phyloP scores from a whole-genome alignment of 1,139 yeast genomes.

The Kodamaea ohmeri region DNA sequence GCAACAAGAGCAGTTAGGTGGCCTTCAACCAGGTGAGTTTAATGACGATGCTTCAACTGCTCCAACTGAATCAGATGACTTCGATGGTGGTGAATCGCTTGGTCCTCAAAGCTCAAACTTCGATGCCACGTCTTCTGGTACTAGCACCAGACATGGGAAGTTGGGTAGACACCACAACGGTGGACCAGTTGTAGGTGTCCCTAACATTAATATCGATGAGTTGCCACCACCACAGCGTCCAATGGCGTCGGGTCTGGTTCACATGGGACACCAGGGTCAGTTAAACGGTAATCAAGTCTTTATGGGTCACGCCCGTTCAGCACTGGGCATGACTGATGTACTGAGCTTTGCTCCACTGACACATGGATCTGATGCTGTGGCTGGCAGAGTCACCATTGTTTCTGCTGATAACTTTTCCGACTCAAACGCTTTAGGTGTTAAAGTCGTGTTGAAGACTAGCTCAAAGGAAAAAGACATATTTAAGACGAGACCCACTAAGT shows the following conservation, averaged over 20 bases:
- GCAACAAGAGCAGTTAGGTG: conserved; percentile 5
- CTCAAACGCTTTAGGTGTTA: conserved; percentile 41
- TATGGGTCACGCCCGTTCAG: conserved; percentile 27
- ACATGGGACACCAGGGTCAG: conserved; percentile 8
- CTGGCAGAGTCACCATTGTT: conserved; percentile 55
- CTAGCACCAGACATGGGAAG: conserved; percentile 6
- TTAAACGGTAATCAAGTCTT: conserved; percentile 7
- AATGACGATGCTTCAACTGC: conserved; percentile 10
- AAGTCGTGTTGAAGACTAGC: conserved; percentile 49
- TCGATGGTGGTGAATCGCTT: conserved; percentile 10
- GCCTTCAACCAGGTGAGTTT: conserved; percentile 8
- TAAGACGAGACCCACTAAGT: conserved; percentile 63
- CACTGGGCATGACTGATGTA: conserved; percentile 28
- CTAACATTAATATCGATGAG: conserved; percentile 34
- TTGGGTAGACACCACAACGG: conserved; percentile 6
- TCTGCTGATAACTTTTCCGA: conserved; percentile 34
- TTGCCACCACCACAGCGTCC: conserved; percentile 44
- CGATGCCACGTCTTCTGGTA: conserved; percentile 11
- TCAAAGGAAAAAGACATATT: conserved; percentile 57
- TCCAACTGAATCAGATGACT: conserved; percentile 10
- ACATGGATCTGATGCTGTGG: conserved; percentile 33
- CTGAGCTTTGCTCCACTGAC: conserved; percentile 37
- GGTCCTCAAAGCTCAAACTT: conserved; percentile 2
- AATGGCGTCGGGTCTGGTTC: conserved; percentile 14
- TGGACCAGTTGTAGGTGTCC: conserved; percentile 24